Percentiles rank a stretch among this genome's conserved stretches.
These are phyloP conservation scores for Astragalus glycyphyllos DNA, from an alignment of 306 rosid genomes.

Conservation along the genomic window DNA sequence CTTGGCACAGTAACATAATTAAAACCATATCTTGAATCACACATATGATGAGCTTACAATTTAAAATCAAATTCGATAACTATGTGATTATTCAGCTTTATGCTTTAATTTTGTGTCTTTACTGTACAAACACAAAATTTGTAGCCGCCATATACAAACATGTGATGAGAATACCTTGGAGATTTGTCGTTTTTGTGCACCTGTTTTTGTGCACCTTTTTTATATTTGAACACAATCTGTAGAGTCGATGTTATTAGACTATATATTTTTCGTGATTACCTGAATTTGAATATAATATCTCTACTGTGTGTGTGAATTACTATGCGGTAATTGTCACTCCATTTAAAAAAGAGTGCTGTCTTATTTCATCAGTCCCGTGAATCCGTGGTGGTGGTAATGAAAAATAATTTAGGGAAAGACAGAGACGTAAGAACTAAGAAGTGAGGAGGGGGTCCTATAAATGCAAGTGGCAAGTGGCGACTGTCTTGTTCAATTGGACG, in stretches of 20 bases:
- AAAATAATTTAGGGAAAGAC: constrained; percentile 5
- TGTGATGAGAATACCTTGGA: background rate
- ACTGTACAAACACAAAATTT: background rate
- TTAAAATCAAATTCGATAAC: background rate
- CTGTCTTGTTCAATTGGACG: constrained; percentile 1
- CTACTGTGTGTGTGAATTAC: no score
- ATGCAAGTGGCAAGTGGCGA: constrained; percentile 6
- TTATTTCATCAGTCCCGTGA: no score
- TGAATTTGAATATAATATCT: no score
- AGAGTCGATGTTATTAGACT: no score
- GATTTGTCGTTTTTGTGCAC: no score
- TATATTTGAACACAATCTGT: no score
- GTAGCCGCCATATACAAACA: background rate
- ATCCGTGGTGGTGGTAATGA: background rate
- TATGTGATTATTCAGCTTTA: background rate
- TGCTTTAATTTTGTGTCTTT: background rate
- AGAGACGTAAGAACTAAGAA: background rate
- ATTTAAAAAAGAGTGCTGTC: no score
- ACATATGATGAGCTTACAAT: background rate
- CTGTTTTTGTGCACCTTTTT: no score
- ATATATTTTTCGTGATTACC: no score
- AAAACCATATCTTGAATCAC: constrained; percentile 23
- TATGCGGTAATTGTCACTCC: no score
- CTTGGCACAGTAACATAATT: constrained; percentile 21
- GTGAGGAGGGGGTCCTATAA: background rate